Conservation (phyloP, 2,329 filamentous ascomycete species). For the Verticillium nubilum region DNA sequence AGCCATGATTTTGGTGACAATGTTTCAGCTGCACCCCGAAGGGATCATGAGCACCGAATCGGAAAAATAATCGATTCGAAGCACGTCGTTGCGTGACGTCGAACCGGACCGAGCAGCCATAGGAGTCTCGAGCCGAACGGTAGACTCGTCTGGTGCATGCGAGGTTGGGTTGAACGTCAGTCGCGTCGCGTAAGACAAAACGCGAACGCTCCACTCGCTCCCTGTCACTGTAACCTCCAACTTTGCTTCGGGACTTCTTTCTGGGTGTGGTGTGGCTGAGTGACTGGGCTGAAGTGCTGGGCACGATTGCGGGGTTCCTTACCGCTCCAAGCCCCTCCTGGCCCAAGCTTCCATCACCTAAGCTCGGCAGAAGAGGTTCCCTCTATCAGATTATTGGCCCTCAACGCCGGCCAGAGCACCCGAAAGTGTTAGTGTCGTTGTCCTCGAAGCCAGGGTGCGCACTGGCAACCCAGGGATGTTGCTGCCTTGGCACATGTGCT, state of each 20-base stretch:
- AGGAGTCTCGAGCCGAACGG: not conserved
- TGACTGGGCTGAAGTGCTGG: not conserved
- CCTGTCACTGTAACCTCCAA: not conserved
- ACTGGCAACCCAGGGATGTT: not conserved
- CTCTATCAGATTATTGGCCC: not conserved
- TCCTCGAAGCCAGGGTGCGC: not conserved
- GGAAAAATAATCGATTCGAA: not conserved
- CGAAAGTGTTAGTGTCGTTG: not conserved
- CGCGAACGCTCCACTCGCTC: not conserved
- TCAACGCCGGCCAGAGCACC: not conserved
- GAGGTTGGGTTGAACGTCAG: not conserved
- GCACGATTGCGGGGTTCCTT: not conserved
- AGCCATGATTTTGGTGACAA: not conserved
- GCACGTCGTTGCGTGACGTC: not conserved
- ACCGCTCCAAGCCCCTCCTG: not conserved
- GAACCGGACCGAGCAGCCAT: not conserved
- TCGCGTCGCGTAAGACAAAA: not conserved
- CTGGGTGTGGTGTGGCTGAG: not conserved
- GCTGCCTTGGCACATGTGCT: not conserved
- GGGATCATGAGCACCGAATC: not conserved
- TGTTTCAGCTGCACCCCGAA: not conserved
- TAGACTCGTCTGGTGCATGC: not conserved
- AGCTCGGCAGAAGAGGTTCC: not conserved
- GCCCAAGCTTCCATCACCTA: not conserved
- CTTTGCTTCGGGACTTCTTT: not conserved